Base-by-base conservation (phyloP, 139 green algal genomes). In the Pseudopediastrum boryanum region DNA sequence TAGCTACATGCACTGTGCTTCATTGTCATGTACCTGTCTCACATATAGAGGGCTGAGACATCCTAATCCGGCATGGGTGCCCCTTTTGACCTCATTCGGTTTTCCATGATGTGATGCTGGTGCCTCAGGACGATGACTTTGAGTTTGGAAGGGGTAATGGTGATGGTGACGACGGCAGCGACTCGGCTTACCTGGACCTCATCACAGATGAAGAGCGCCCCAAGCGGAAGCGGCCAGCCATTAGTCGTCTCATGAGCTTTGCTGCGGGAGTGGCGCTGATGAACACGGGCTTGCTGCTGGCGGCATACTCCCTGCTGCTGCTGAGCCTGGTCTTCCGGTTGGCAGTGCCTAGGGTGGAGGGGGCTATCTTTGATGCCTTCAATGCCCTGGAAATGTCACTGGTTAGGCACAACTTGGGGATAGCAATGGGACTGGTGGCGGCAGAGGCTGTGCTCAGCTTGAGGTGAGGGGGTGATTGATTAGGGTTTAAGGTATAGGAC, bases 311-410 rank as follows among this genome's bases (percentile, higher is more conserved):
- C 6, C 69, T 85, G 62, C 52, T 82, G 72, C 43, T 85, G 64
- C 4, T 43, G 4, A 43, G 42, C 23, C 59, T 85, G 72, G 64
- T 48, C 9, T 59, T 69, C 12, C 44, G 80, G 29, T 73, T 85
- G 66, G 80, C 72, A 33, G 64, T 85, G 36, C 80, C 80, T 3
- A 69, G 67, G 7, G 63, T 81, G 13, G 72, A 81, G 71, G 71
- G 71, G 12, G 71, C 62, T 12, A 73, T 85, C 51, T 78, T 85
- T 63, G 72, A 84, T n/a, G 79, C 79, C 3, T 81, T 85, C 71
- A 81, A 81, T 52, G 68, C 61, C 67, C 58, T 80, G 21, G 71
- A 84, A 61, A 63, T 42, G 3, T 21, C 9, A 0, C 16, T 52
- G 12, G 79, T 84, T 63, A 74, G 62, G 33, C 46, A 12, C 31